Evolutionary conservation across 805 yeast species (phyloP), one percentile per base, ranked within the genome.

Genomic region (Kregervanrija delftensis): DNA sequence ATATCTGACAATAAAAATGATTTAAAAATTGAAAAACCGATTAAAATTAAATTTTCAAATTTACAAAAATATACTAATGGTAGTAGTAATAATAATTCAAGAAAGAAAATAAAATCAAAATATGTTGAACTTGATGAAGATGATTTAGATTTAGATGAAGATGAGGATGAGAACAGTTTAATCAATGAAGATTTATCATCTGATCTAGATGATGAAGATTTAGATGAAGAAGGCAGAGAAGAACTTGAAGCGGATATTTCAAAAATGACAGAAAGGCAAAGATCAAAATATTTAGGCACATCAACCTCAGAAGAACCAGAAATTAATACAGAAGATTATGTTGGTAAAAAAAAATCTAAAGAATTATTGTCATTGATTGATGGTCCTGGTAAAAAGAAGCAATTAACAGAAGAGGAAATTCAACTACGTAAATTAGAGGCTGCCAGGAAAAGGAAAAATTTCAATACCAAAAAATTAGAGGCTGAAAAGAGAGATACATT

Each of bases 401-500:
- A 73, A 33, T 73, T 86, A 43, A 81, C 95, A 0, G 96, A 83
- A 46, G 96, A 91, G 61, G 95, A 90, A 64, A 74, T 81, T 35
- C 86, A 85, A 39, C 63, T 87, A 47, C 75, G 89, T 38, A 80
- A 89, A 50, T 86, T 95, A 1, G 99, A 91, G 60, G 81, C 79
- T 55, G 91, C 96, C 0, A 75, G 98, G 55, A 79, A 89, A 62
- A 73, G 99, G 52, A 86, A 85, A 61, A 90, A 91, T 59, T 74
- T 88, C 55, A 81, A 83, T 53, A 89, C 83, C 56, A 83, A 83
- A 65, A 79, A 83, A 51, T 66, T 87, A 35, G 97, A 90, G 58
- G 96, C 87, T 61, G 98, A 93, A 63, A 93, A 93, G 60, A 77
- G 82, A 58, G 97, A 91, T 51, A 90, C 97, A 0, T 72, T 91